A percentile compares a stretch with the other conserved stretches of the same genome.
phyloP scores from a whole-genome alignment of 202 grass and related monocot species.

The Miscanthus sacchariflorus region DNA sequence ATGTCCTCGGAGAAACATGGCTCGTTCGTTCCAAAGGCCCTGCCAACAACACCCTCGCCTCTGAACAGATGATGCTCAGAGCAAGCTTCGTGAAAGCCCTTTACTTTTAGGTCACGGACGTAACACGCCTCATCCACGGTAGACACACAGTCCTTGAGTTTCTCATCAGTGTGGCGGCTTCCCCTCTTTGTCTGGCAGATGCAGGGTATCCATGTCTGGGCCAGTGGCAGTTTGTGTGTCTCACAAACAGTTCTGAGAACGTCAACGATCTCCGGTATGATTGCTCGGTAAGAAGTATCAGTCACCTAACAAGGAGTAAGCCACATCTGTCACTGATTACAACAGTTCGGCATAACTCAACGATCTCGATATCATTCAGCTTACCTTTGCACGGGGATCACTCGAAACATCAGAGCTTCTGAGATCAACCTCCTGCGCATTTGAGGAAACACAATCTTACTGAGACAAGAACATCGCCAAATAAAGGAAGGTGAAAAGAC shows the following conservation, averaged over 20 bases:
- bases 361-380: conserved; percentile 13
- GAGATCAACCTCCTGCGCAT: conserved; percentile 90
- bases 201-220: conserved; percentile 94
- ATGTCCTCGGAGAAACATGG: conserved; percentile 76
- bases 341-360: neutral
- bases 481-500: conserved; percentile 52
- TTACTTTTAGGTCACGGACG: conserved; percentile 46
- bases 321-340: conserved; percentile 28
- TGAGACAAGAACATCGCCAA: conserved; percentile 31
- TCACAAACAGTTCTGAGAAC: conserved; percentile 80
- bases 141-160: conserved; percentile 74
- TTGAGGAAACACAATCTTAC: conserved; percentile 20
- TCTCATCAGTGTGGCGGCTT: conserved; percentile 78
- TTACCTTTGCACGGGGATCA: conserved; percentile 63
- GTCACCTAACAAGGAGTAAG: conserved; percentile 60
- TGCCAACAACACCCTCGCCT: conserved; percentile 86
- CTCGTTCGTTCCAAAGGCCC: conserved; percentile 75
- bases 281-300: conserved; percentile 61
- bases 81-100: conserved; percentile 81
- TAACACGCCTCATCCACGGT: conserved; percentile 81
- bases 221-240: conserved; percentile 71
- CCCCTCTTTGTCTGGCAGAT: conserved; percentile 75
- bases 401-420: conserved; percentile 60
- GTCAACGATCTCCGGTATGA: conserved; percentile 67
- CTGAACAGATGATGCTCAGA: conserved; percentile 91